phyloP scores from a whole-genome alignment of 768 basidiomycete species.

The Russula sp. region DNA sequence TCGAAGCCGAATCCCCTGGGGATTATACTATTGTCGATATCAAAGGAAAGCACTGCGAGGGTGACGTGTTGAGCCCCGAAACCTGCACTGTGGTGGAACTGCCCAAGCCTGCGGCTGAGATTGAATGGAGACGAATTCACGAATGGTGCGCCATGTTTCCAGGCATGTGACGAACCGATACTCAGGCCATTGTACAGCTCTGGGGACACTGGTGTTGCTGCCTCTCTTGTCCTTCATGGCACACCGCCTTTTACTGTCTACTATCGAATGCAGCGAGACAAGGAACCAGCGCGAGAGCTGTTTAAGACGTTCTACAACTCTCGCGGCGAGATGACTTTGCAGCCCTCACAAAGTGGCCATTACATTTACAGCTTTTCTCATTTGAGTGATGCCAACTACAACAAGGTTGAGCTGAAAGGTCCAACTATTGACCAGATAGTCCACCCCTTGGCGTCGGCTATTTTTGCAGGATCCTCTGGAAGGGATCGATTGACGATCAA shows the following conservation, averaged over 20 bases:
- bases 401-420: slow-evolving; percentile 62
- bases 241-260: slow-evolving; percentile 83
- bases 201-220: slow-evolving; percentile 87
- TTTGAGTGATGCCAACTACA: slow-evolving; percentile 81
- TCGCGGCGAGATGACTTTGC: slow-evolving; percentile 73
- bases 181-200: slow-evolving; percentile 41
- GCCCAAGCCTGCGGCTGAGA: slow-evolving; percentile 73
- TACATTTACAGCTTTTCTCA: slow-evolving; percentile 78
- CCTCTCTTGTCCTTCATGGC: slow-evolving; percentile 78
- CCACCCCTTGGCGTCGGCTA: slow-evolving; percentile 78
- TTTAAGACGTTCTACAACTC: slow-evolving; percentile 57
- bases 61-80: slow-evolving; percentile 79
- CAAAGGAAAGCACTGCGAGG: slow-evolving; percentile 73
- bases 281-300: slow-evolving; percentile 52
- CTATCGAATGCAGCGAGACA: slow-evolving; percentile 68
- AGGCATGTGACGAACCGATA: background rate
- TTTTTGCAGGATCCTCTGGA: slow-evolving; percentile 44
- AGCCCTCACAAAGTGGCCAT: slow-evolving; percentile 84
- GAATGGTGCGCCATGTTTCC: slow-evolving; percentile 56
- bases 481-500: slow-evolving; percentile 51
- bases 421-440: slow-evolving; percentile 82
- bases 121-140: slow-evolving; percentile 83
- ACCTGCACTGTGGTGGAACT: slow-evolving; percentile 68
- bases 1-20: slow-evolving; percentile 58
- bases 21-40: slow-evolving; percentile 68